Evolutionary conservation across 495 filamentous ascomycete species (phyloP).

Genomic region (Daldinia caldariorum): DNA sequence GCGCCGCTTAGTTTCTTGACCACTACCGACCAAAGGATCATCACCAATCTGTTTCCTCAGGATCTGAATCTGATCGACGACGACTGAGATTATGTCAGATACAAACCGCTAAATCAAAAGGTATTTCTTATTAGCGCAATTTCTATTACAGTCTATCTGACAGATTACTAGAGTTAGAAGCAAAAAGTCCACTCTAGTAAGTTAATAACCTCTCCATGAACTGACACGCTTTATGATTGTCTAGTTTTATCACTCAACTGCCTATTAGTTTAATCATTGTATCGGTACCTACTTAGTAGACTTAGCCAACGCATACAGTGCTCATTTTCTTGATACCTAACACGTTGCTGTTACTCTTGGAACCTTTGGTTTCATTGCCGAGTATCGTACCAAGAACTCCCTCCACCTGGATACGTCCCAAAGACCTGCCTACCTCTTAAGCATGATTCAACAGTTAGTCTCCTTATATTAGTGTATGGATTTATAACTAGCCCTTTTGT

Average conservation of each 20-base stretch:
- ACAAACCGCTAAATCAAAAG: too few species aligned
- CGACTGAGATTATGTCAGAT: too few species aligned
- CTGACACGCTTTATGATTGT: background rate
- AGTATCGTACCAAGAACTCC: conserved; percentile 58
- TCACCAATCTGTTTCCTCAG: conserved; percentile 58
- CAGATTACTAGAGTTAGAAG: conserved; percentile 67
- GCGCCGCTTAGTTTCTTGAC: conserved; percentile 54
- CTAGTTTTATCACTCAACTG: background rate
- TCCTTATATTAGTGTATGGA: background rate
- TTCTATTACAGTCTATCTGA: too few species aligned
- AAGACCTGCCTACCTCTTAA: conserved; percentile 68
- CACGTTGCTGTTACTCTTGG: conserved; percentile 62
- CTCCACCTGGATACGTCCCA: conserved; percentile 65
- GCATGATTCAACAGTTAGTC: conserved; percentile 59
- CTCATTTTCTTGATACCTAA: conserved; percentile 64
- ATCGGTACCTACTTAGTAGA: background rate
- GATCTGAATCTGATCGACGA: conserved; percentile 58
- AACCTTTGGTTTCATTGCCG: conserved; percentile 59
- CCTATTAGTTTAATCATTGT: background rate
- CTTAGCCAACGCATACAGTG: conserved; percentile 21
- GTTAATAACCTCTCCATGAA: background rate
- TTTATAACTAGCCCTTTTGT: conserved; percentile 1
- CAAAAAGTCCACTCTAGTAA: conserved; percentile 55
- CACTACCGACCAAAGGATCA: conserved; percentile 54
- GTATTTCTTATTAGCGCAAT: too few species aligned